A percentile compares a stretch with the other conserved stretches of the same genome.
These are phyloP conservation scores for Leonotis leonurus DNA, from an alignment of 257 asterid species.

Conservation along the genomic window DNA sequence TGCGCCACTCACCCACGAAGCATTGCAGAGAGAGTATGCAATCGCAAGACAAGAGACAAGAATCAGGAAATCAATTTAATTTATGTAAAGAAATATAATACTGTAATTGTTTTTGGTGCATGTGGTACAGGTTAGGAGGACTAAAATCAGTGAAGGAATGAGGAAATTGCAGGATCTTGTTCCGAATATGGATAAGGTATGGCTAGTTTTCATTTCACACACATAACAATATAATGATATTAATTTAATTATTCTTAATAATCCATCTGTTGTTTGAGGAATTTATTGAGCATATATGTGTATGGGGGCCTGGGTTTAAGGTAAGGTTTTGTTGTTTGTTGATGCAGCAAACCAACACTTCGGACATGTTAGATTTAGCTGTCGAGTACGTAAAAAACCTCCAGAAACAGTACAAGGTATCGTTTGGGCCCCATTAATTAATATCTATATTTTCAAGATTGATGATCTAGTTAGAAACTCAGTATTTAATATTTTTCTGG, in stretches of 20 bases:
- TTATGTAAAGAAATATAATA: not conserved
- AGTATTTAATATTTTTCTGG: not conserved
- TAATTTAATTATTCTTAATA: too few relatives aligned
- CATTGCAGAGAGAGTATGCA: conserved; percentile 97
- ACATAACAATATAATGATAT: too few relatives aligned
- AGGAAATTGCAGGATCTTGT: conserved; percentile 85
- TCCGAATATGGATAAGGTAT: conserved; percentile 92
- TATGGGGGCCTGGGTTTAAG: too few relatives aligned
- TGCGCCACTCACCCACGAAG: conserved; percentile 96
- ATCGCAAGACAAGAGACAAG: too few relatives aligned
- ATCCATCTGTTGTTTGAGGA: too few relatives aligned
- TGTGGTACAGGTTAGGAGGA: conserved; percentile 62
- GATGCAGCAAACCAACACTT: conserved; percentile 90
- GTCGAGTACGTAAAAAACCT: conserved; percentile 81
- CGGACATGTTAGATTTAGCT: conserved; percentile 92
- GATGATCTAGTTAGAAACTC: too few relatives aligned
- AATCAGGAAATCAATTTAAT: too few relatives aligned
- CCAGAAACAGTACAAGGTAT: conserved; percentile 76
- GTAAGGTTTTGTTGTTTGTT: conserved; percentile 8
- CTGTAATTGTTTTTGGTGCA: not conserved
- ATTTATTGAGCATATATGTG: too few relatives aligned
- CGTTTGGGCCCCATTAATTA: too few relatives aligned
- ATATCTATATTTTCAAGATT: too few relatives aligned
- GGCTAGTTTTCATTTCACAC: not conserved
- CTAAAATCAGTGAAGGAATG: conserved; percentile 89